Percentiles rank a stretch among this genome's conserved stretches.
These are phyloP conservation scores for Arthrobotrys musiformis DNA, from an alignment of 2,329 filamentous ascomycete species.

Conservation along the genomic window DNA sequence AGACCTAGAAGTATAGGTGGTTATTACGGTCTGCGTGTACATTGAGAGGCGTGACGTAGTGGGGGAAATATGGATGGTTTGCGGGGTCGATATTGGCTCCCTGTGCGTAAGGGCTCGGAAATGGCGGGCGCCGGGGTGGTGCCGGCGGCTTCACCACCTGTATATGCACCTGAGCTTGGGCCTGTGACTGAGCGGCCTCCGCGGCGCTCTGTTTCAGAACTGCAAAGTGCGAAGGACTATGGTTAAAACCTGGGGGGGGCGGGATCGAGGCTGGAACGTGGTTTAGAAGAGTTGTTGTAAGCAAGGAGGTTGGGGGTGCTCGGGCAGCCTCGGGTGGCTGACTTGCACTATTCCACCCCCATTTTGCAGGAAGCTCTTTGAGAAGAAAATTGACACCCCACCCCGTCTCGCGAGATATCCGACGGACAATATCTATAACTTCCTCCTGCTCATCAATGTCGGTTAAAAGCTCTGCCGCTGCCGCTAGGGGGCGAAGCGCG, in stretches of 20 bases:
- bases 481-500: slow-evolving; percentile 79
- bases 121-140: slow-evolving; percentile 42
- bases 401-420: slow-evolving; percentile 79
- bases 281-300: slow-evolving; percentile 57
- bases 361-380: slow-evolving; percentile 76
- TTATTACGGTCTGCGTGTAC: slow-evolving; percentile 45
- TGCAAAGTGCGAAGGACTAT: slow-evolving; percentile 56
- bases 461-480: slow-evolving; percentile 78
- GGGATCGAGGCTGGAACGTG: slow-evolving; percentile 59
- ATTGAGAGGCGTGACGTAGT: slow-evolving; percentile 48
- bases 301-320: slow-evolving; percentile 61
- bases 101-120: slow-evolving; percentile 48
- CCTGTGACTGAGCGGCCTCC: slow-evolving; percentile 12
- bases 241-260: slow-evolving; percentile 60
- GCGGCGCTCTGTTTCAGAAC: slow-evolving; percentile 42
- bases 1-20: slow-evolving; percentile 32
- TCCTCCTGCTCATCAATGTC: slow-evolving; percentile 80
- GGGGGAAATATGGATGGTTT: slow-evolving; percentile 48
- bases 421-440: slow-evolving; percentile 78
- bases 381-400: slow-evolving; percentile 81
- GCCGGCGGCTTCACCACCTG: slow-evolving; percentile 36
- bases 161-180: slow-evolving; percentile 5
- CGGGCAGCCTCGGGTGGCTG: slow-evolving; percentile 57
- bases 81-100: slow-evolving; percentile 51
- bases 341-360: slow-evolving; percentile 75